Base-by-base conservation (phyloP, 805 yeast genomes). In the Saturnispora dispora region DNA sequence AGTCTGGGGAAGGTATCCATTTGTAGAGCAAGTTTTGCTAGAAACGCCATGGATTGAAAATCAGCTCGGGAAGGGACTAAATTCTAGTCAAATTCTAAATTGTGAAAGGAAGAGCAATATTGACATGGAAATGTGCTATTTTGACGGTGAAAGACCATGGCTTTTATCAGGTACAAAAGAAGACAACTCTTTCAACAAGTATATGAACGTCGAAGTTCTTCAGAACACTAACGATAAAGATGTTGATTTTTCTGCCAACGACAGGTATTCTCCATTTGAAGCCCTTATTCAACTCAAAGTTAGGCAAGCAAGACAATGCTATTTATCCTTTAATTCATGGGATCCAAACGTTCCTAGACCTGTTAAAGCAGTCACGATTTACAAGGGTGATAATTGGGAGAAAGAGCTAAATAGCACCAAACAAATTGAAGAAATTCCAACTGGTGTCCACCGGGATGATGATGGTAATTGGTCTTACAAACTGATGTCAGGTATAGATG, bases 241-340 rank as follows among this genome's bases (percentile, higher is more conserved):
- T 4, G 11, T 40, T 3, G 9, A 28, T 6, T 52, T 56, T 20
- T 6, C 52, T 18, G 15, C 22, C 22, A 40, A 40, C 3, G 66
- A 59, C 42, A 71, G 74, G 51, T 85, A 81, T 63, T 82, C 83
- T 0, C 86, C 89, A 48, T 70, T 82, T 53, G 74, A 75, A 18
- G 89, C 87, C 1, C 82, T 82, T 43, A 59, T 88, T 39, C 66
- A 66, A 49, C 77, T 88, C 46, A 69, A 71, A 41, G 86, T 77
- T 2, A 73, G 73, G 15, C 78, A 80, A 32, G 83, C 81, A 63
- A 75, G 95, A 59, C 73, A 73, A 52, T 88, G 96, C 66, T 71
- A 71, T 25, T 55, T 88, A 36, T 67, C 65, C 18, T 87, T 88
- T 71, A 77, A 81, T 60, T 67, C 78, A 1, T 53, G 57, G 8